Evolutionary conservation across 2,329 filamentous ascomycete species (phyloP).

Genomic region (Cladosporium sp.): DNA sequence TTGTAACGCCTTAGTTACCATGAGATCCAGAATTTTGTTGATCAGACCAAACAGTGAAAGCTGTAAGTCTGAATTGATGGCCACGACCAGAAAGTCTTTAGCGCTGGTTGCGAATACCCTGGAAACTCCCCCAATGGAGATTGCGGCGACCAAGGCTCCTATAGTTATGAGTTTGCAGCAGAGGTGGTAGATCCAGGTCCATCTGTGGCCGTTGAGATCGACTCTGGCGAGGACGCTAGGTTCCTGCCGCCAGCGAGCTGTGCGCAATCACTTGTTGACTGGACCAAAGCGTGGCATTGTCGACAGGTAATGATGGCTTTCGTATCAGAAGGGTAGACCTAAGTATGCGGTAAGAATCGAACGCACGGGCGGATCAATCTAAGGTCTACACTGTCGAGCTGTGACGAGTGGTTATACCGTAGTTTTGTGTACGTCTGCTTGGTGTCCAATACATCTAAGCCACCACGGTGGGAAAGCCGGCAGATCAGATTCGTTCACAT

Average conservation of each 20-base stretch:
- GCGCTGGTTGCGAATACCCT: neutral
- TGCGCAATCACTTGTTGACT: too few species aligned
- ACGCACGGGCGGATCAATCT: too few species aligned
- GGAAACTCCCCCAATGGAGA: neutral
- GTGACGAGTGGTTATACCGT: too few species aligned
- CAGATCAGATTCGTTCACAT: too few species aligned
- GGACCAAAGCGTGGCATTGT: too few species aligned
- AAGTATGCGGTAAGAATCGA: too few species aligned
- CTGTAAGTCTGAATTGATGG: neutral
- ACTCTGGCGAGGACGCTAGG: neutral
- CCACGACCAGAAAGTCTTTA: neutral
- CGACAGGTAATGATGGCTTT: too few species aligned
- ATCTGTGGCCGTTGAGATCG: neutral
- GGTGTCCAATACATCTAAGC: too few species aligned
- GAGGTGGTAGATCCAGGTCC: neutral
- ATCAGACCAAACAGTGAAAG: neutral
- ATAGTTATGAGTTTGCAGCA: neutral
- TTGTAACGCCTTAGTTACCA: neutral
- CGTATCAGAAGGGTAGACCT: too few species aligned
- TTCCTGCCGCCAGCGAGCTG: neutral
- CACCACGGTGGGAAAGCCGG: too few species aligned
- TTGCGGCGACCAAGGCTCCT: neutral
- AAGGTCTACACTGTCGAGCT: too few species aligned
- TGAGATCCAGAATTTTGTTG: conserved; percentile 1
- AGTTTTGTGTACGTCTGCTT: too few species aligned